Percentiles rank a stretch among this genome's conserved stretches.
Evolutionary conservation across 208 protist species (phyloP).

Genomic region (Phytomonas sp.): DNA sequence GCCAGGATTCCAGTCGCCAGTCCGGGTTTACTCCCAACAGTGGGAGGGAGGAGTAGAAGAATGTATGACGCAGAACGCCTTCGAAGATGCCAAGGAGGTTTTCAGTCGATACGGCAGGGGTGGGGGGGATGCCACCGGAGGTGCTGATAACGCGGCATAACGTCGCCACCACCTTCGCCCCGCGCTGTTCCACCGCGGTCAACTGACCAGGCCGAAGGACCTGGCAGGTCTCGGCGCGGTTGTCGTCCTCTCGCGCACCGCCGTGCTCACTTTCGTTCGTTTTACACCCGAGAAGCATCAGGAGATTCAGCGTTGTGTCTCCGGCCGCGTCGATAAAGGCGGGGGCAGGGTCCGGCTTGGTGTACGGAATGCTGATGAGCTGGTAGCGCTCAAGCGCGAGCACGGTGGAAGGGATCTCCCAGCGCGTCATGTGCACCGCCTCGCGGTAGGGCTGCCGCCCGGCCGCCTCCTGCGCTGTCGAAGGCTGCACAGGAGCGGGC

Average conservation of each 20-base stretch:
- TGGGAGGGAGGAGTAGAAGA: background rate
- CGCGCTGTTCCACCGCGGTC: background rate
- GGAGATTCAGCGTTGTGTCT: background rate
- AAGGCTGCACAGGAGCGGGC: too few relatives aligned
- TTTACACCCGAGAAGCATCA: background rate
- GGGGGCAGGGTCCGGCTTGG: background rate
- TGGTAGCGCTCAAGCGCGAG: slow-evolving; percentile 8
- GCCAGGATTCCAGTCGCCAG: background rate
- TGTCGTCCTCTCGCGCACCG: background rate
- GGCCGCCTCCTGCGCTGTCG: too few relatives aligned
- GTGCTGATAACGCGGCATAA: background rate
- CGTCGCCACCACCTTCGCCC: background rate
- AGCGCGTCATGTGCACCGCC: background rate
- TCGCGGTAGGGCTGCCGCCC: background rate
- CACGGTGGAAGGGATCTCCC: background rate
- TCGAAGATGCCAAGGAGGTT: background rate
- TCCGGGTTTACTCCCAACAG: background rate
- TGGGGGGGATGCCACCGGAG: background rate
- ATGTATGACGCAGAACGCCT: background rate
- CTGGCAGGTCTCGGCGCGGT: background rate
- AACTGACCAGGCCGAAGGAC: background rate
- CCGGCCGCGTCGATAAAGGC: too few relatives aligned
- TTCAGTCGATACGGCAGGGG: background rate
- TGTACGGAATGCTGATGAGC: background rate
- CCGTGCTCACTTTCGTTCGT: background rate